Base-by-base conservation (phyloP, 1,284 basidiomycete species). In the Microbotryum intermedium region DNA sequence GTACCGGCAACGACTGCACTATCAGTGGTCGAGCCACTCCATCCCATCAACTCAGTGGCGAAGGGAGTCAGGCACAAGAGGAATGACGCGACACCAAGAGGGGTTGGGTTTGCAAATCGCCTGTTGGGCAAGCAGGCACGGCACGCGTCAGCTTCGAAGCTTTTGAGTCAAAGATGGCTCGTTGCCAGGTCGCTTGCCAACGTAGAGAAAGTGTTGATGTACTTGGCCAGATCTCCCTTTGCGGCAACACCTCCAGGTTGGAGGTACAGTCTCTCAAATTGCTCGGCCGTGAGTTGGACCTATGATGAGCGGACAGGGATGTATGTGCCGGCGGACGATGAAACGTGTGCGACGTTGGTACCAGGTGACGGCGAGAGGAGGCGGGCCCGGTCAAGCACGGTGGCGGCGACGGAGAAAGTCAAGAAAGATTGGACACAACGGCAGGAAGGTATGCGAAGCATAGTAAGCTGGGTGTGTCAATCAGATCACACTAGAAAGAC, bases 51-150 rank as follows among this genome's bases (percentile, higher is more conserved):
- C 42, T 48, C 20, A 28, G n/a, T 28, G 20, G 23, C 25, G 59
- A 65, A 68, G 0, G 66, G 66, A 8, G 66, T 68, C 6, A 68
- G n/a, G 46, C 57, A 61, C 5, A 68, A 57, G 1, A 68, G 47
- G 61, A 65, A 67, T 0, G 57, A 59, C 1, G 63, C 66, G 50
- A 67, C 43, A 5, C 66, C 66, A 20, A 70, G 59, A 8, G 62
- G 64, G 6, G 68, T 70, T 0, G 70, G 70, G 55, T 71, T 71
- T 18, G 59, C 70, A 23, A 70, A 65, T 4, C 69, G 59, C 47
- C 70, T 66, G 46, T 54, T 3, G 50, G 53, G 46, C 58, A 42
- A 47, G 51, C 53, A 25, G 55, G 56, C 45, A 55, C 52, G n/a
- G 46, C 45, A 55, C 52, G n/a, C 46, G 51, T 20, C 49, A 45